Conservation (phyloP, 1,139 yeast genomes). For the Komagataea norvegica region DNA sequence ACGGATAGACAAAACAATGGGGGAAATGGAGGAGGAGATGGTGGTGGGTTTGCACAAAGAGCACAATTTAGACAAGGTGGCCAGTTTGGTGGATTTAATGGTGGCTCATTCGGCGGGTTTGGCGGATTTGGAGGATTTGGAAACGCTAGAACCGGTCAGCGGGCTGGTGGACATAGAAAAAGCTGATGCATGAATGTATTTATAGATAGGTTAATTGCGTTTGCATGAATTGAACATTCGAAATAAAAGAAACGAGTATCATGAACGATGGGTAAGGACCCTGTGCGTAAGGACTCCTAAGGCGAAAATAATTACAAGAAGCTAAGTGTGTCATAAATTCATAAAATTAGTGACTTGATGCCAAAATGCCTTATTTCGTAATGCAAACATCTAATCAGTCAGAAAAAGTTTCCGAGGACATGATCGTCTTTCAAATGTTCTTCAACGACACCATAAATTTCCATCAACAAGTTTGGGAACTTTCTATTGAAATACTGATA, state of each 20-base stretch:
- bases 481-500: slow-evolving; percentile 65
- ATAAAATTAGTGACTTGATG: neutral
- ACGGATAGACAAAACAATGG: slow-evolving; percentile 25
- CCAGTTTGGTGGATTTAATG: slow-evolving; percentile 6
- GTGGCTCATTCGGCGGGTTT: neutral
- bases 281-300: too few relatives aligned
- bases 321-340: slow-evolving; percentile 6
- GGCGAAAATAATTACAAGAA: too few relatives aligned
- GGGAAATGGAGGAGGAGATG: slow-evolving; percentile 5
- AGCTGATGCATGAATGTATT: neutral
- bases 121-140: slow-evolving; percentile 5
- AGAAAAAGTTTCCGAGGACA: slow-evolving; percentile 49
- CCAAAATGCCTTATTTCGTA: too few relatives aligned
- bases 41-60: slow-evolving; percentile 9
- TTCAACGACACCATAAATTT: slow-evolving; percentile 62
- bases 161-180: neutral
- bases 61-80: neutral
- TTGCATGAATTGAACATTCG: too few relatives aligned
- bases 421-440: slow-evolving; percentile 57
- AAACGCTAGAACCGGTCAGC: slow-evolving; percentile 9
- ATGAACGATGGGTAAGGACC: too few relatives aligned
- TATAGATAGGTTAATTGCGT: too few relatives aligned
- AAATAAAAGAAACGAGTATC: too few relatives aligned
- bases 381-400: too few relatives aligned
- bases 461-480: slow-evolving; percentile 78